These are phyloP conservation scores for Corinectria fuckeliana DNA, from an alignment of 2,329 filamentous ascomycete genomes.

Conservation along the genomic window DNA sequence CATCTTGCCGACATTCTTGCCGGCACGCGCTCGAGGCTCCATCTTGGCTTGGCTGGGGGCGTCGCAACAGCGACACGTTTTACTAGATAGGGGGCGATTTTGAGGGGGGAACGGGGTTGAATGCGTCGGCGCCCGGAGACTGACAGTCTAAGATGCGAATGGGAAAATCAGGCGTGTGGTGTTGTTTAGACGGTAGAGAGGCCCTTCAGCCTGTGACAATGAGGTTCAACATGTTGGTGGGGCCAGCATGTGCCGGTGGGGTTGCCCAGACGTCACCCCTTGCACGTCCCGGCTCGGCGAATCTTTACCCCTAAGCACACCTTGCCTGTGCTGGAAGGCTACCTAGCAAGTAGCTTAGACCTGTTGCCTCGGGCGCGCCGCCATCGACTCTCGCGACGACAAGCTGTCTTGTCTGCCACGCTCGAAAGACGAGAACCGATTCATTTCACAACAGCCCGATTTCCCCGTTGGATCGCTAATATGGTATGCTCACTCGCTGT, in stretches of 20 bases:
- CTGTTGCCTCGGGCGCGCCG: constrained; percentile 14
- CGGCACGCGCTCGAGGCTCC: constrained; percentile 78
- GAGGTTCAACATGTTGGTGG: constrained; percentile 28
- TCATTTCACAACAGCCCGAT: background rate
- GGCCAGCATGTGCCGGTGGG: constrained; percentile 30
- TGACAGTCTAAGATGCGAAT: background rate
- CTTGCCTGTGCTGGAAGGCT: constrained; percentile 31
- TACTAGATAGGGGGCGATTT: background rate
- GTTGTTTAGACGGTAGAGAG: background rate
- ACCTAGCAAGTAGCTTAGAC: constrained; percentile 7
- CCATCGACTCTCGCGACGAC: constrained; percentile 21
- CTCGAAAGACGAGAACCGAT: background rate
- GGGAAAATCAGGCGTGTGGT: background rate
- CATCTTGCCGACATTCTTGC: constrained; percentile 83
- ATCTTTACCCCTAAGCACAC: constrained; percentile 48
- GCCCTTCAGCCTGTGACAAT: constrained; percentile 5
- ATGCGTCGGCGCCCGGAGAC: background rate
- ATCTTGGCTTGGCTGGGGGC: constrained; percentile 54
- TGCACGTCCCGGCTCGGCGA: constrained; percentile 40
- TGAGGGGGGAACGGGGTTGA: background rate
- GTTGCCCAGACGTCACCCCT: constrained; percentile 33
- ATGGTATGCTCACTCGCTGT: constrained; percentile 36
- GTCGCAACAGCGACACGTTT: constrained; percentile 8
- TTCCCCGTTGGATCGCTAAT: constrained; percentile 12
- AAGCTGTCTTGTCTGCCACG: constrained; percentile 6